These are phyloP conservation scores for Xylaria scruposa DNA, from an alignment of 495 filamentous ascomycete genomes.

Conservation along the genomic window DNA sequence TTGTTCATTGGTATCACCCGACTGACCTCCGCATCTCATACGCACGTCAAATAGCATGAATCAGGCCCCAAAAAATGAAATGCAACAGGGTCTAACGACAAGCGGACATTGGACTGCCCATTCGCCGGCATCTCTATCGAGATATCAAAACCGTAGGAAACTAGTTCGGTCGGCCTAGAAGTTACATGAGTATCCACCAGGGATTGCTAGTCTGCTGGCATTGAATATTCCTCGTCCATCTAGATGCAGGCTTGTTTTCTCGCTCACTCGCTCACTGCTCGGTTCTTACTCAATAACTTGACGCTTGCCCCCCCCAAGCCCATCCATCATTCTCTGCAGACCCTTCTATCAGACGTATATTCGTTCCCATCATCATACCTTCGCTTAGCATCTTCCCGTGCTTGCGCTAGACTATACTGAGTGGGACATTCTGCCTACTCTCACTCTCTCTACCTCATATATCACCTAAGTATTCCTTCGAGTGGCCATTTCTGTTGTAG, in stretches of 20 bases:
- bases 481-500: neutral
- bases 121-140: slow-evolving; percentile 9
- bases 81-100: slow-evolving; percentile 14
- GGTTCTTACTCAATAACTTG: neutral
- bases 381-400: neutral
- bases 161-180: slow-evolving; percentile 25
- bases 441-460: neutral
- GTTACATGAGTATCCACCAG: slow-evolving; percentile 29
- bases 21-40: neutral
- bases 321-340: slow-evolving; percentile 10
- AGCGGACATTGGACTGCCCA: slow-evolving; percentile 16
- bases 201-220: slow-evolving; percentile 26
- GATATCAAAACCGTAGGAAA: slow-evolving; percentile 19
- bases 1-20: slow-evolving; percentile 3
- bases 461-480: neutral
- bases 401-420: neutral
- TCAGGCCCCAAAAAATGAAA: neutral
- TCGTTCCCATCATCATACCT: slow-evolving; percentile 6
- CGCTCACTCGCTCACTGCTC: slow-evolving; percentile 10
- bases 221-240: slow-evolving; percentile 26
- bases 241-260: neutral
- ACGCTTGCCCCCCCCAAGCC: neutral
- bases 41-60: neutral
- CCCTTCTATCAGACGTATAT: neutral
- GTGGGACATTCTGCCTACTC: too few relatives aligned